These are phyloP conservation scores for Wallemia mellicola DNA, from an alignment of 1,284 basidiomycete species.

Conservation along the genomic window DNA sequence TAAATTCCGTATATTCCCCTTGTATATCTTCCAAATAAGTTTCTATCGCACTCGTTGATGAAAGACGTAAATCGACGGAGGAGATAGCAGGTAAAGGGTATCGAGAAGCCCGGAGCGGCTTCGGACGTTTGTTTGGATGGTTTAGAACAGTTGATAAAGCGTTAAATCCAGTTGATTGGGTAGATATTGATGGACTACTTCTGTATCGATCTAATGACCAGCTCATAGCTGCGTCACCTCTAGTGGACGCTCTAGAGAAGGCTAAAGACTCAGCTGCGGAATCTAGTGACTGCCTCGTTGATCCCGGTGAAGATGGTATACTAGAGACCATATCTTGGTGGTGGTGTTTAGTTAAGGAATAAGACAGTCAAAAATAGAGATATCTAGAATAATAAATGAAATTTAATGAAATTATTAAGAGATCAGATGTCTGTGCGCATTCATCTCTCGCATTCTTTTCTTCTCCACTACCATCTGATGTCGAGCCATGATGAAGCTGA, in stretches of 20 bases:
- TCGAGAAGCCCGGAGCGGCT: constrained; percentile 51
- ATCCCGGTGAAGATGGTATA: neutral
- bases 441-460: neutral
- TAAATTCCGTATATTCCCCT: constrained; percentile 34
- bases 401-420: neutral
- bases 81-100: constrained; percentile 37
- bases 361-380: neutral
- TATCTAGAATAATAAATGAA: neutral
- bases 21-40: constrained; percentile 40
- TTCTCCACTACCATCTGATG: neutral
- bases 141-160: constrained; percentile 41
- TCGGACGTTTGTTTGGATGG: constrained; percentile 50
- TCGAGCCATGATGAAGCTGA: neutral
- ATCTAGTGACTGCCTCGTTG: neutral
- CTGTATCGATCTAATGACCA: neutral
- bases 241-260: neutral
- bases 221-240: neutral
- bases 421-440: neutral
- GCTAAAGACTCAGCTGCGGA: neutral
- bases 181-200: neutral
- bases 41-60: constrained; percentile 56
- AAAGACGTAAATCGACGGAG: constrained; percentile 39
- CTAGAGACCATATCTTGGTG: neutral
- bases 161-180: neutral
- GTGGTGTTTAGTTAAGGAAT: neutral